These are phyloP conservation scores for Posidonia australis DNA, from an alignment of 106 monocot genomes.

Conservation along the genomic window DNA sequence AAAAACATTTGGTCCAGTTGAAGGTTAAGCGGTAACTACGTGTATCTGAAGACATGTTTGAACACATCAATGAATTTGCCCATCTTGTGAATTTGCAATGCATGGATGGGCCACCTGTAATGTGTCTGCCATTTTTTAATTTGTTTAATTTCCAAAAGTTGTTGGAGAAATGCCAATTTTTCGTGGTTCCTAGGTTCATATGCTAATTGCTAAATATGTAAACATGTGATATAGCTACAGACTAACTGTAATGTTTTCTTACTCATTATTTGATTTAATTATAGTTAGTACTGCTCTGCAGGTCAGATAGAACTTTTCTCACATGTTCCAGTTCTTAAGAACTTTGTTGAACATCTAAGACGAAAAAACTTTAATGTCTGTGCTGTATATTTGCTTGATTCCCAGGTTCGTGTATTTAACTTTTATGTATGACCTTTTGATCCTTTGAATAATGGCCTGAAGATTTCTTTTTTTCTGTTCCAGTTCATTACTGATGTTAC, in stretches of 20 bases:
- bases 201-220: too few relatives aligned
- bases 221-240: too few relatives aligned
- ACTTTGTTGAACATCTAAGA: constrained; percentile 74
- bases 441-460: not conserved
- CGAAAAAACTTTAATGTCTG: constrained; percentile 85
- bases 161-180: too few relatives aligned
- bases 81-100: too few relatives aligned
- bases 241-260: not conserved
- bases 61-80: too few relatives aligned
- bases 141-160: too few relatives aligned
- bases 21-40: too few relatives aligned
- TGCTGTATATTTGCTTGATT: constrained; percentile 83
- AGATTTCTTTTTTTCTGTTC: not conserved
- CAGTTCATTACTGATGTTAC: constrained; percentile 93
- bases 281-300: constrained; percentile 10
- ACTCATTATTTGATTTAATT: not conserved
- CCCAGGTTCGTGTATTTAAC: constrained; percentile 46
- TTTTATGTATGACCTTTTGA: not conserved
- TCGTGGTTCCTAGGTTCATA: too few relatives aligned
- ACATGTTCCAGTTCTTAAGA: constrained; percentile 80
- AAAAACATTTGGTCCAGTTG: too few relatives aligned
- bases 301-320: constrained; percentile 96
- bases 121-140: too few relatives aligned
- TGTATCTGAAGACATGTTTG: too few relatives aligned
- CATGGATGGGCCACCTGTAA: too few relatives aligned